These are phyloP conservation scores for Neurospora tetraspora DNA, from an alignment of 495 filamentous ascomycete species.

Conservation along the genomic window DNA sequence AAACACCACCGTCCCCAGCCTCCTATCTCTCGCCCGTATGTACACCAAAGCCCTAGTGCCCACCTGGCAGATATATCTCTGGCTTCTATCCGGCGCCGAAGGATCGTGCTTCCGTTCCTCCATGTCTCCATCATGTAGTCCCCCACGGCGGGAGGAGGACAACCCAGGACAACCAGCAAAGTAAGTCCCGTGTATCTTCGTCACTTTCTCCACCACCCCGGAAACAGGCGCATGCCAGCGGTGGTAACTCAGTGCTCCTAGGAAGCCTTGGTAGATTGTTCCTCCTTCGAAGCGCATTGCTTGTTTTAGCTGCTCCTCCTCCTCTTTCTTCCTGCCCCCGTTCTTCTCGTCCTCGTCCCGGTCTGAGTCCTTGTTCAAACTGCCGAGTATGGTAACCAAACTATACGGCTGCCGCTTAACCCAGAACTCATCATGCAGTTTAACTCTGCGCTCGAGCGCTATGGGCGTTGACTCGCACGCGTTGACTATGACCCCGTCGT, in stretches of 20 bases:
- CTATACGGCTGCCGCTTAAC: conserved; percentile 36
- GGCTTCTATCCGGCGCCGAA: neutral
- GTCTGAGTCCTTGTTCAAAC: too few species aligned
- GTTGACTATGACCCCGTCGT: conserved; percentile 22
- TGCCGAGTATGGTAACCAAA: conserved; percentile 28
- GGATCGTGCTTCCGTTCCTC: neutral
- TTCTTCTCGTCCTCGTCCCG: too few species aligned
- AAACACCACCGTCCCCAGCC: neutral
- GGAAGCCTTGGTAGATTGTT: conserved; percentile 30
- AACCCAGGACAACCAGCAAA: conserved; percentile 1
- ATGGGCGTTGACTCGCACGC: conserved; percentile 32
- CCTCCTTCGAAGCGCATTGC: conserved; percentile 24
- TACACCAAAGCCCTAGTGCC: neutral
- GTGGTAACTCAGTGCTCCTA: conserved; percentile 39
- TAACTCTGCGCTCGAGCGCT: neutral
- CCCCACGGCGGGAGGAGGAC: neutral
- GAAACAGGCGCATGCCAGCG: conserved; percentile 37
- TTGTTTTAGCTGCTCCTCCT: neutral
- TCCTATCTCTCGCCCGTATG: neutral
- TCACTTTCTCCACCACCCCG: conserved; percentile 23
- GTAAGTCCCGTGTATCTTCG: conserved; percentile 25
- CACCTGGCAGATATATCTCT: neutral
- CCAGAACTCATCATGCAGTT: conserved; percentile 32
- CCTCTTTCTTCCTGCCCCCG: too few species aligned
- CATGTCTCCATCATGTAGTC: neutral